A percentile compares a stretch with the other conserved stretches of the same genome.
phyloP scores from a whole-genome alignment of 768 basidiomycete genomes.

The Cyclocybe cylindracea region DNA sequence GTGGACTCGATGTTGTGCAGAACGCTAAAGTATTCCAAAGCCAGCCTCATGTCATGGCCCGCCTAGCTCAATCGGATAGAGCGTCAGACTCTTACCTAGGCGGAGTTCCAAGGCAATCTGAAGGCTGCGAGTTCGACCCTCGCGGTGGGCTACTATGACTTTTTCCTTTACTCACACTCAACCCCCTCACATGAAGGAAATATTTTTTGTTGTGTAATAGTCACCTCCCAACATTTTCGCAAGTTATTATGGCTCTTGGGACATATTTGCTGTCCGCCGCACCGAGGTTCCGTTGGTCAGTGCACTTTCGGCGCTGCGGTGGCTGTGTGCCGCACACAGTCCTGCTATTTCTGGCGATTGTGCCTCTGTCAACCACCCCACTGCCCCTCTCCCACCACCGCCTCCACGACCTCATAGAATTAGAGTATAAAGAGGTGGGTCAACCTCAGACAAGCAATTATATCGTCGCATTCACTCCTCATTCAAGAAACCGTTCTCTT shows the following conservation, averaged over 20 bases:
- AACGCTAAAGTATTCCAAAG: too few relatives aligned
- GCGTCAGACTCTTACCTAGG: conserved; percentile 51
- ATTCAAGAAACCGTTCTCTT: neutral
- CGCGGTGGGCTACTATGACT: conserved; percentile 65
- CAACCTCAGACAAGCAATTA: neutral
- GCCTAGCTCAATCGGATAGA: conserved; percentile 70
- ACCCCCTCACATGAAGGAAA: too few relatives aligned
- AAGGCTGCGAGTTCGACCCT: conserved; percentile 87
- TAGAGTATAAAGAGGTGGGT: neutral
- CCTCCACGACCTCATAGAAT: neutral
- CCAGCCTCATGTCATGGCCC: conserved; percentile 27
- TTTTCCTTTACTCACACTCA: too few relatives aligned
- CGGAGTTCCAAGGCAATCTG: conserved; percentile 42
- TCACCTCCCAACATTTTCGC: too few relatives aligned
- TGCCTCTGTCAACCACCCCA: conserved; percentile 8
- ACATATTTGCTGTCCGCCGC: too few relatives aligned
- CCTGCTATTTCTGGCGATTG: too few relatives aligned
- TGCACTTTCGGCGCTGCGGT: too few relatives aligned
- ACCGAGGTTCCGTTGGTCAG: too few relatives aligned
- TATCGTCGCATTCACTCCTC: neutral
- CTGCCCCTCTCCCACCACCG: neutral
- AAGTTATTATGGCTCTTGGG: too few relatives aligned
- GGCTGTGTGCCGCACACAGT: too few relatives aligned
- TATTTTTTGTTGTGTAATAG: too few relatives aligned
- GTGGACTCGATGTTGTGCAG: too few relatives aligned